phyloP scores from a whole-genome alignment of 768 basidiomycete species.

The Macrocybe gigantea region DNA sequence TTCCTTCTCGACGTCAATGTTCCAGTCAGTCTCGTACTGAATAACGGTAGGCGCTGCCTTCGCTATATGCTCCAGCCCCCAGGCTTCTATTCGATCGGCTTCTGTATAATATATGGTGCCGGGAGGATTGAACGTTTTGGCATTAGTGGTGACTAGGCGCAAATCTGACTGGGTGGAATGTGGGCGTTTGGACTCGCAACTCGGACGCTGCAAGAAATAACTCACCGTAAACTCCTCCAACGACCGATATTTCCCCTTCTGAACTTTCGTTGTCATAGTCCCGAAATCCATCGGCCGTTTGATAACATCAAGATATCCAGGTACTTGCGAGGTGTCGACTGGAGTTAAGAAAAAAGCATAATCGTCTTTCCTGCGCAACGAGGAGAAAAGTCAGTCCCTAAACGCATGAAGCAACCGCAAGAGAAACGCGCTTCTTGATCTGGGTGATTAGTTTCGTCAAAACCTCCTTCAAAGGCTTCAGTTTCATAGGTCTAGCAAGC shows the following conservation, averaged over 20 bases:
- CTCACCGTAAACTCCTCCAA: constrained; percentile 75
- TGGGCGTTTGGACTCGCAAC: constrained; percentile 4
- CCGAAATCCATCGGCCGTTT: constrained; percentile 91
- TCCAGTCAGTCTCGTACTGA: constrained; percentile 81
- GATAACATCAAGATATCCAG: constrained; percentile 63
- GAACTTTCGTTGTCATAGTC: constrained; percentile 77
- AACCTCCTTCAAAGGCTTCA: constrained; percentile 78
- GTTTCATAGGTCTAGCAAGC: constrained; percentile 53
- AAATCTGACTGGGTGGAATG: constrained; percentile 50
- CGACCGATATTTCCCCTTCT: constrained; percentile 69
- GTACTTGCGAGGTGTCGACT: constrained; percentile 54
- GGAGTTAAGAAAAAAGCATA: constrained; percentile 78
- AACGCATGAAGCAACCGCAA: neutral
- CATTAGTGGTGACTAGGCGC: constrained; percentile 65
- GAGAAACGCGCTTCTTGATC: constrained; percentile 60
- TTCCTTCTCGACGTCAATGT: constrained; percentile 71
- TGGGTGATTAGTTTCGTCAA: constrained; percentile 59
- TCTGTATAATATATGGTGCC: constrained; percentile 71
- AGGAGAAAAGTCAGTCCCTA: constrained; percentile 9
- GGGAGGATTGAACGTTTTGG: constrained; percentile 72
- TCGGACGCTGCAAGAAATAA: constrained; percentile 7
- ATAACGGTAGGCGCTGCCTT: constrained; percentile 70
- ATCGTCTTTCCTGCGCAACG: constrained; percentile 62
- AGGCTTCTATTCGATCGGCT: constrained; percentile 64
- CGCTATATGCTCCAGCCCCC: constrained; percentile 69